These are phyloP conservation scores for Peribolospora baueri DNA, from an alignment of 768 basidiomycete species.

Conservation along the genomic window DNA sequence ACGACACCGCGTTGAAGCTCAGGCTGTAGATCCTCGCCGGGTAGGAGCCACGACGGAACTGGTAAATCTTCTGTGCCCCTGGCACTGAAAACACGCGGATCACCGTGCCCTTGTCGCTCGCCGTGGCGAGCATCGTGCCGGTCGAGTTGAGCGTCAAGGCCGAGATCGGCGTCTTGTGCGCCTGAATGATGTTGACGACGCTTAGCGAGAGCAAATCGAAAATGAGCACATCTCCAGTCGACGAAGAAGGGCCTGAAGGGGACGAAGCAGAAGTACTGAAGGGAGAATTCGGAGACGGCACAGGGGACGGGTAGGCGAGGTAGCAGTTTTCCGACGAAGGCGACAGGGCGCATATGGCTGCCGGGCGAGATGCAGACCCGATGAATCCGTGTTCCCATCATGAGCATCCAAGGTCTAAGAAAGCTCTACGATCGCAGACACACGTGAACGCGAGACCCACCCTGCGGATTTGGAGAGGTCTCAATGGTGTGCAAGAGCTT, in stretches of 20 bases:
- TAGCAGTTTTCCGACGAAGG: conserved; percentile 81
- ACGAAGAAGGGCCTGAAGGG: conserved; percentile 21
- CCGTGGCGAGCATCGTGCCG: conserved; percentile 75
- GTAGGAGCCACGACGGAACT: conserved; percentile 75
- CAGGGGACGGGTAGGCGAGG: conserved; percentile 85
- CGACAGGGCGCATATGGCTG: conserved; percentile 83
- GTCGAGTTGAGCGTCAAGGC: conserved; percentile 60
- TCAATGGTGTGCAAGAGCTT: conserved; percentile 89
- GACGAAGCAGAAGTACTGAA: conserved; percentile 25
- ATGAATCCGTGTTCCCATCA: background rate
- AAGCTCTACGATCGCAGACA: background rate
- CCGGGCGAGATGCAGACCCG: background rate
- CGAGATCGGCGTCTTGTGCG: conserved; percentile 83
- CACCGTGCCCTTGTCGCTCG: conserved; percentile 85
- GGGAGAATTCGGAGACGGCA: conserved; percentile 52
- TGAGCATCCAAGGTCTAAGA: background rate
- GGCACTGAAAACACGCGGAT: conserved; percentile 86
- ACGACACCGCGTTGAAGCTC: conserved; percentile 59
- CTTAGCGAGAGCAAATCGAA: conserved; percentile 82
- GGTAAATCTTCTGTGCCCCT: conserved; percentile 74
- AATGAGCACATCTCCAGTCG: conserved; percentile 51
- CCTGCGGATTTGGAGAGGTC: conserved; percentile 83
- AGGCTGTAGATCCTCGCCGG: conserved; percentile 64
- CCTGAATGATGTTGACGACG: conserved; percentile 85
- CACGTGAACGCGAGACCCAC: conserved; percentile 23